A percentile compares a stretch with the other conserved stretches of the same genome.
Conservation (phyloP, 495 filamentous ascomycete genomes). For the Lasiosphaeris hirsuta region DNA sequence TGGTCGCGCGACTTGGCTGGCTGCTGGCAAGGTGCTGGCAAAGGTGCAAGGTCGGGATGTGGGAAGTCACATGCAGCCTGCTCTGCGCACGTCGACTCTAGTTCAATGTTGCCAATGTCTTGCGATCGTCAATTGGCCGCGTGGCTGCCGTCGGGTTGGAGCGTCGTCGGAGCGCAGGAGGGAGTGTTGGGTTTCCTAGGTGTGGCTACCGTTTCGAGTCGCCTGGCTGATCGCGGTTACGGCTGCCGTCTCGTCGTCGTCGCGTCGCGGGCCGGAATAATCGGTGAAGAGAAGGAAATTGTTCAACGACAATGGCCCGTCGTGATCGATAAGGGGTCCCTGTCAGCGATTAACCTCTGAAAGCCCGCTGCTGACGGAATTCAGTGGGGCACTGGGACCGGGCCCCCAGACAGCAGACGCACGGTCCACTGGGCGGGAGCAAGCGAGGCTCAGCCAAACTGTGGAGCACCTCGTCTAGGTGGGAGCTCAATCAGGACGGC, state of each 20-base stretch:
- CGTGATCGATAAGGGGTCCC: neutral
- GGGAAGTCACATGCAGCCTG: conserved; percentile 12
- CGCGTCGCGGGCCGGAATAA: neutral
- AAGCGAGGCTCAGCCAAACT: neutral
- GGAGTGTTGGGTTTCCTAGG: too few relatives aligned
- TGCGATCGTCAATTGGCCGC: conserved; percentile 8
- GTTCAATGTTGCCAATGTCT: neutral
- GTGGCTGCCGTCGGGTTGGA: neutral
- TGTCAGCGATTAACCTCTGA: conserved; percentile 6
- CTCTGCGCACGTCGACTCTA: neutral
- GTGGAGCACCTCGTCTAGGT: conserved; percentile 12
- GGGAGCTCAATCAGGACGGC: conserved; percentile 14
- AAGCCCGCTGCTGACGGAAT: neutral
- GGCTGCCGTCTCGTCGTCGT: neutral
- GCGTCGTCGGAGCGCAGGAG: too few relatives aligned
- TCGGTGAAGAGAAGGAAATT: too few relatives aligned
- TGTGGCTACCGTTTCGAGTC: too few relatives aligned
- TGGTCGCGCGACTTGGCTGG: neutral
- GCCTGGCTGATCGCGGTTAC: too few relatives aligned
- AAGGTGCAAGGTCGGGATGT: neutral
- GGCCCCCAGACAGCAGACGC: neutral
- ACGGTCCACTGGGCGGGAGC: conserved; percentile 16
- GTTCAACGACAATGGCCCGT: neutral
- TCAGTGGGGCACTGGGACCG: neutral
- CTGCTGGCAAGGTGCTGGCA: neutral